Base-by-base conservation (phyloP, 129 eudicot species). In the Artemisia annua region DNA sequence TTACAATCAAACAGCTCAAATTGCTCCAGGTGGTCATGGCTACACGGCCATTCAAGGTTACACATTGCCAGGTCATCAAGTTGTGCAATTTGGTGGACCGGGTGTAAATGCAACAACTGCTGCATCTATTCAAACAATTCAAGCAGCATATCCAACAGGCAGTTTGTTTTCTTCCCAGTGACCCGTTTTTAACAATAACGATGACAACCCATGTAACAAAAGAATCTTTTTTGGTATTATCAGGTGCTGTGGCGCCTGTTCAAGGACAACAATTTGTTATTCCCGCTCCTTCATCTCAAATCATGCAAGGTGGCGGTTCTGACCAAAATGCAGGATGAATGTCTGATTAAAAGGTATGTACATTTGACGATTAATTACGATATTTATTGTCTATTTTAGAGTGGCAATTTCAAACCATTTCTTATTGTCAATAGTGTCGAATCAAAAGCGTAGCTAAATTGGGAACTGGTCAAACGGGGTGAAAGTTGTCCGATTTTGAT, bases 291-390 rank as follows among this genome's bases (percentile, higher is more conserved):
- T 77, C 96, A 71, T 79, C 89, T 48, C 97, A 83, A 70, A 85
- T 80, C 85, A 77, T 83, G 75, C 97, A 82, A 81, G 85, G 92
- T 67, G 89, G 92, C 46, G 90, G 89, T 81, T 80, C 98, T 77
- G 97, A 88, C 78, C 98, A 84, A 79, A 84, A 79, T 81, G 72
- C 89, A 48, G 97, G 91, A 83, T 94, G 96, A 90, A 86, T 78
- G 76, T 79, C 85, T 83, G 77, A 75, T 81, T 77, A 78, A 59
- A 48, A 83, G 86, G 97, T 69, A 32, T 72, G 86, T 78, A 26
- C 63, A 19, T 39, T 50, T 50, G n/a, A 2, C 32, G 11, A 30
- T 52, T 43, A 50, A 35, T 64, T 71, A 35, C 14, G 60, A 48
- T 26, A 16, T 16, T 30, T 11, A 24, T 62, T 28, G 7, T 73